phyloP scores from a whole-genome alignment of 1,139 yeast species.

The Meyerozyma carpophila region DNA sequence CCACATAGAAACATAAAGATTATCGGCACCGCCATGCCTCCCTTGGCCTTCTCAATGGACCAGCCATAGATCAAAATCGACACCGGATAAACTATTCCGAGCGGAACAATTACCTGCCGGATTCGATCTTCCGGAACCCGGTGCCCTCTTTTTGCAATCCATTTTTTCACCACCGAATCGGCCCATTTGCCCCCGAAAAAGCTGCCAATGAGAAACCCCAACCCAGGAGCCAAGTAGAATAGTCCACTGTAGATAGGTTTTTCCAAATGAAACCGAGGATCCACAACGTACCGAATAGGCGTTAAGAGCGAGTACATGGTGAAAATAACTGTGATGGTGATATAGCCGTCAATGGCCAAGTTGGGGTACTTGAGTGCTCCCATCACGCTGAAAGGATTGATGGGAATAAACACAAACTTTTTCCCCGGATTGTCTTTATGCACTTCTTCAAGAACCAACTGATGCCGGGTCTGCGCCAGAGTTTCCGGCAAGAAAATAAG shows the following conservation, averaged over 20 bases:
- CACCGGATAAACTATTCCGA: slow-evolving; percentile 36
- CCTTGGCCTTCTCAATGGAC: slow-evolving; percentile 40
- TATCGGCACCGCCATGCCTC: slow-evolving; percentile 52
- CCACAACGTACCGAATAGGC: slow-evolving; percentile 49
- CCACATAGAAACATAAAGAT: slow-evolving; percentile 44
- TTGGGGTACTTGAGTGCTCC: slow-evolving; percentile 35
- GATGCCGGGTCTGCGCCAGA: slow-evolving; percentile 20
- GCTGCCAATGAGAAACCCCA: slow-evolving; percentile 44
- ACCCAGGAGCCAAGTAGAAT: slow-evolving; percentile 50
- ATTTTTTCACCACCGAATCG: slow-evolving; percentile 38
- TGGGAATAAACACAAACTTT: slow-evolving; percentile 32
- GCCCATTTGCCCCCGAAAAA: slow-evolving; percentile 48
- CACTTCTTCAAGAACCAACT: slow-evolving; percentile 9
- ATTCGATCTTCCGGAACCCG: slow-evolving; percentile 50
- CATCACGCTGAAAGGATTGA: slow-evolving; percentile 40
- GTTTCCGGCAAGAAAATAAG: slow-evolving; percentile 39
- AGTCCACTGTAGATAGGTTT: slow-evolving; percentile 44
- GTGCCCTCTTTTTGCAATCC: slow-evolving; percentile 35
- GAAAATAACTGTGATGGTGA: slow-evolving; percentile 34
- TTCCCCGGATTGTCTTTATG: slow-evolving; percentile 8
- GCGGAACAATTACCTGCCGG: slow-evolving; percentile 29
- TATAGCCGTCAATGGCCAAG: slow-evolving; percentile 38
- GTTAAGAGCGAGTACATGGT: slow-evolving; percentile 49
- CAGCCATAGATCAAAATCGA: slow-evolving; percentile 48
- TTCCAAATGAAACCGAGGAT: slow-evolving; percentile 44